phyloP scores from a whole-genome alignment of 257 asterid species.

The Apocynum venetum region DNA sequence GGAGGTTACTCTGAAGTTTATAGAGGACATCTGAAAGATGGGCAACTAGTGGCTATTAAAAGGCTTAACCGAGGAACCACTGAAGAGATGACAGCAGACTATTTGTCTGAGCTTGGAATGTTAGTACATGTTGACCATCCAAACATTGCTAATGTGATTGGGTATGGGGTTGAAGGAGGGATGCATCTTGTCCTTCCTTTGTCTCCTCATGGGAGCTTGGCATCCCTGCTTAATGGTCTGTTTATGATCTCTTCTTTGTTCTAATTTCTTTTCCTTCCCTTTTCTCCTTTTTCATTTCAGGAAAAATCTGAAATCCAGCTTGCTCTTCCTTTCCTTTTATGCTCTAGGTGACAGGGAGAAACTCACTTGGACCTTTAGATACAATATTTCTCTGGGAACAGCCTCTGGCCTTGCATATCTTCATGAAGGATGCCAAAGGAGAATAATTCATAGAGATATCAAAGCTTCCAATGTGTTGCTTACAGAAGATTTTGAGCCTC shows the following conservation, averaged over 20 bases:
- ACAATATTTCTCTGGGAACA: slow-evolving; percentile 66
- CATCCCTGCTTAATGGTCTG: slow-evolving; percentile 62
- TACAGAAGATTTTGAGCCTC: slow-evolving; percentile 79
- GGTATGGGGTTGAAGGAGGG: slow-evolving; percentile 97
- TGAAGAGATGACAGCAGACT: slow-evolving; percentile 93
- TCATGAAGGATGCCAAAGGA: slow-evolving; percentile 91
- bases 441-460: slow-evolving; percentile 90
- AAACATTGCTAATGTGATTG: slow-evolving; percentile 76
- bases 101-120: slow-evolving; percentile 89
- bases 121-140: slow-evolving; percentile 93
- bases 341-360: slow-evolving; percentile 49
- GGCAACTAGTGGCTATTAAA: slow-evolving; percentile 76
- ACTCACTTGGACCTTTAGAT: slow-evolving; percentile 57
- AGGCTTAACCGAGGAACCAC: slow-evolving; percentile 75
- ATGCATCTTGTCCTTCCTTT: slow-evolving; percentile 98
- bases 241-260: slow-evolving; percentile 14
- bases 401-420: slow-evolving; percentile 87
- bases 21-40: slow-evolving; percentile 76
- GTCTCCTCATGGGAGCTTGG: slow-evolving; percentile 90
- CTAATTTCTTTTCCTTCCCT: neutral
- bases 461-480: slow-evolving; percentile 90
- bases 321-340: slow-evolving; percentile 9
- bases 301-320: slow-evolving; percentile 2
- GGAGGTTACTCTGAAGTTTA: slow-evolving; percentile 97
- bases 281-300: neutral